phyloP scores from a whole-genome alignment of 495 filamentous ascomycete genomes.

The Bathelium albidoporum region DNA sequence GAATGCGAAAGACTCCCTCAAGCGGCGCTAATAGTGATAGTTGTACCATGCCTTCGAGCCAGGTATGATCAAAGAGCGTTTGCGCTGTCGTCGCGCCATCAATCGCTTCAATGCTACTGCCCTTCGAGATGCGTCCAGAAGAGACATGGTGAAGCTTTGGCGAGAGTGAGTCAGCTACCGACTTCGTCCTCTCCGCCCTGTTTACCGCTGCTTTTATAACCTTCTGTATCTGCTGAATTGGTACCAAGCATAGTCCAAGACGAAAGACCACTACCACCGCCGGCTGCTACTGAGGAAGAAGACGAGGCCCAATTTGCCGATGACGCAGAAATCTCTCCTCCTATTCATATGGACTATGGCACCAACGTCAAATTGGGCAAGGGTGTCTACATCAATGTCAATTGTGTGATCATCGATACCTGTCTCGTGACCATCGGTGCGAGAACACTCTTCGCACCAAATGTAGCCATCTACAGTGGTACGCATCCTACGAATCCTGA shows the following conservation, averaged over 20 bases:
- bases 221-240: constrained; percentile 1
- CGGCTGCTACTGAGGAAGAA: constrained; percentile 39
- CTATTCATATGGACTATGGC: constrained; percentile 67
- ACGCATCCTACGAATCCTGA: constrained; percentile 69
- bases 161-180: constrained; percentile 48
- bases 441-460: constrained; percentile 70
- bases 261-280: constrained; percentile 50
- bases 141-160: constrained; percentile 56
- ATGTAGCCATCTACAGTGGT: constrained; percentile 61
- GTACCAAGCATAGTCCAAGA: constrained; percentile 47
- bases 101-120: constrained; percentile 51
- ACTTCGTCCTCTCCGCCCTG: neutral
- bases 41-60: constrained; percentile 45
- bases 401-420: constrained; percentile 67
- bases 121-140: constrained; percentile 45
- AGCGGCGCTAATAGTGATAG: neutral
- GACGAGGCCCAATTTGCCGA: constrained; percentile 50
- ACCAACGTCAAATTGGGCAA: constrained; percentile 58
- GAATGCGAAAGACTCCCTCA: no score
- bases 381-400: constrained; percentile 67
- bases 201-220: constrained; percentile 9
- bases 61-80: constrained; percentile 45
- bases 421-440: constrained; percentile 66
- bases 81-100: constrained; percentile 48
- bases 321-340: constrained; percentile 61